Base-by-base conservation (phyloP, 495 filamentous ascomycete genomes). In the Astrothelium subdiscretum region DNA sequence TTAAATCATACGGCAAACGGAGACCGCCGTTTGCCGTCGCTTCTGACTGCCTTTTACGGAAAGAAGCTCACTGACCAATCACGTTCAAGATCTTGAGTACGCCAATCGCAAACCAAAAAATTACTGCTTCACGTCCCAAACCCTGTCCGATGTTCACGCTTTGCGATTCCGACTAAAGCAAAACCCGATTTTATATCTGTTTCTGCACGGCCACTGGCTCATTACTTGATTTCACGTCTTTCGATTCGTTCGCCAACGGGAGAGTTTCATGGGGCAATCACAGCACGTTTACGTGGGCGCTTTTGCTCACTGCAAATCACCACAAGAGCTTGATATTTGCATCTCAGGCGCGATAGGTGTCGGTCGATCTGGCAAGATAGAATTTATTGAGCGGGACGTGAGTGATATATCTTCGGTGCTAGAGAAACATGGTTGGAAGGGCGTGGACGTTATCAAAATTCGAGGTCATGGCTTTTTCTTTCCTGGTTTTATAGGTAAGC, bases 401-500 rank as follows among this genome's bases (percentile, higher is more conserved):
- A 70, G 75, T 62, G 68, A 68, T 1, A n/a, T 76, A 22, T 64
- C 73, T 13, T 70, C 76, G 18, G 69, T 79, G 10, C 63, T 74
- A 22, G 74, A 77, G 57, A 78, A 76, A 10, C 77, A 86, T 15
- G 74, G 73, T 4, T 84, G 65, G 75, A 70, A 66, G 66, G 74
- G 59, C 62, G 75, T 52, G 65, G 67, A 67, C 73, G 76, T 70
- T 6, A 66, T 77, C 1, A 54, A 61, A 24, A 64, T 72, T 20
- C 54, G 59, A 32, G 68, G 62, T 4, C 57, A 69, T 66, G 77
- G 77, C 62, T 97, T 96, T 74, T 96, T 92, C 77, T 96, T 97
- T 68, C 92, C 92, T 0, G 92, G 92, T 15, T 95, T 97, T 71
- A 86, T 97, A 51, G 90, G 89, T 91, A 67, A 44, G 77, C 15